phyloP scores from a whole-genome alignment of 2,329 filamentous ascomycete genomes.

The Nigrospora oryzae region DNA sequence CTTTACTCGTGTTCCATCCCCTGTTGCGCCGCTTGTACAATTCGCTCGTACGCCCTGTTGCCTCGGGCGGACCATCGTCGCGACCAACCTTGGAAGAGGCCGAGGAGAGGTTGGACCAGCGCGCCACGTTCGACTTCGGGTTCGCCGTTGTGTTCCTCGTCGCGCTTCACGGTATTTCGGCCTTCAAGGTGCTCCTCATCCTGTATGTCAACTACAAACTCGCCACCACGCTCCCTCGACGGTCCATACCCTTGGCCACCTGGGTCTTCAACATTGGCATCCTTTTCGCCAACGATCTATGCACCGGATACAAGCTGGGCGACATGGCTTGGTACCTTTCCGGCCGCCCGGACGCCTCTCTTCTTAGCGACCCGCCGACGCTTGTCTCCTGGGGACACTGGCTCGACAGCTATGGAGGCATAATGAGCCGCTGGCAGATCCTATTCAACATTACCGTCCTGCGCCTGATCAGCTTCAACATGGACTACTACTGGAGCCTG shows the following conservation, averaged over 20 bases:
- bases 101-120: constrained; percentile 54
- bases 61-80: constrained; percentile 13
- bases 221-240: constrained; percentile 61
- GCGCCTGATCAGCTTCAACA: constrained; percentile 89
- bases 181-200: constrained; percentile 73
- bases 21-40: constrained; percentile 68
- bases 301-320: constrained; percentile 65
- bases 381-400: constrained; percentile 56
- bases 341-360: constrained; percentile 20
- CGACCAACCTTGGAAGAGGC: constrained; percentile 31
- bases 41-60: constrained; percentile 32
- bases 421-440: constrained; percentile 93
- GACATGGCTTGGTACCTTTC: constrained; percentile 48
- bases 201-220: constrained; percentile 76
- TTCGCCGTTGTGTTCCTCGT: constrained; percentile 76
- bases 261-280: constrained; percentile 86
- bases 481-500: constrained; percentile 92
- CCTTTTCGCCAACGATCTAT: constrained; percentile 85
- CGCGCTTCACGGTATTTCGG: constrained; percentile 77
- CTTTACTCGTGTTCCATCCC: constrained; percentile 72
- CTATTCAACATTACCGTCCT: constrained; percentile 94
- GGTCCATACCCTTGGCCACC: constrained; percentile 64
- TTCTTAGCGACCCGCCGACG: constrained; percentile 29
- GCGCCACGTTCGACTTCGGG: constrained; percentile 71
- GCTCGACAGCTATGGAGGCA: constrained; percentile 71